Evolutionary conservation across 208 protist species (phyloP), one percentile per base, ranked within the genome.

Genomic region (Leishmania guyanensis): DNA sequence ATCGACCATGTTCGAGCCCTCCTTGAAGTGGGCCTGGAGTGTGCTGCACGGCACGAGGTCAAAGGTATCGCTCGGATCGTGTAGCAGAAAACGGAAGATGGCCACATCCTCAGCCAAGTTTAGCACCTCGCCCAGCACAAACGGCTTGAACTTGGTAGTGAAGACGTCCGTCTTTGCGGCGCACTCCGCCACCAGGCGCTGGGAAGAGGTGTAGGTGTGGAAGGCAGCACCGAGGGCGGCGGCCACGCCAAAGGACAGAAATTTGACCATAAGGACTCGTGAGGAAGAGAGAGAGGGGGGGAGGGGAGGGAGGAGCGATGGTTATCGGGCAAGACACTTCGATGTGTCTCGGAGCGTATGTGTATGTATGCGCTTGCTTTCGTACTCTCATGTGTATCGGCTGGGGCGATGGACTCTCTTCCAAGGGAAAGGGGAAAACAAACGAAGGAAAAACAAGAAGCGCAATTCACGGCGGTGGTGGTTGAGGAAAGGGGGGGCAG

Each of bases 1-100:
- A 71, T 96, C 93, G 20, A 93, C 88, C 60, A 95, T 92, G 81
- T 97, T 96, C 1, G 81, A 51, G 78, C 94, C 92, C 71, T 94
- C 85, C 81, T 95, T 94, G 87, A 95, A 92, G 82, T 91, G 91
- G 0, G 89, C 92, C 87, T 97, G 92, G 39, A 98, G 86, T 6
- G 92, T 97, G 62, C 87, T 94, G 89, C 93, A 97, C 6, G 93
- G 91, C 5, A 91, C 79, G 3, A 97, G 88, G 76, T 92, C 85
- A 86, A 97, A 95, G 82, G 85, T 82, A 72, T 90, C 88, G 39
- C 91, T 87, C 60, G 89, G 84, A 66, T 90, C 80, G 58, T 93
- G 88, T 50, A 98, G 86, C 36, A 96, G 80, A 71, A 98, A 98
- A 73, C 93, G 92, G 81, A 98, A 98, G 46, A 97, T 87, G 62